Percentiles rank a stretch among this genome's conserved stretches.
Evolutionary conservation across 352 stramenopile species (phyloP).

Genomic region (Phytophthora citrophthora): DNA sequence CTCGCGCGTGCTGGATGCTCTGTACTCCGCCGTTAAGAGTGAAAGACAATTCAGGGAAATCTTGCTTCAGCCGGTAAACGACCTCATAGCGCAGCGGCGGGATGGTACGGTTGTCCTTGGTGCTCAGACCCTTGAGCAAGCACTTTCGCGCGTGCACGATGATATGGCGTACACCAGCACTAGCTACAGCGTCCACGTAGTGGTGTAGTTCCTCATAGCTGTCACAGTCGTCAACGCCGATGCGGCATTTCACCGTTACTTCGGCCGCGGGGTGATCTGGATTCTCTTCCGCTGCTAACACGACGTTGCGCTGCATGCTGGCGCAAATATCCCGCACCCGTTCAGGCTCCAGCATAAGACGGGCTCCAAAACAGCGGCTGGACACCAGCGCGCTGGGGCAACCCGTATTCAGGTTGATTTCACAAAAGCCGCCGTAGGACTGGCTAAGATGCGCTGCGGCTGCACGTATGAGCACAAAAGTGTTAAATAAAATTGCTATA

Average conservation of each 20-base stretch:
- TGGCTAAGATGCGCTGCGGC: constrained; percentile 79
- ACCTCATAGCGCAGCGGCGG: constrained; percentile 96
- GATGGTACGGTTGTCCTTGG: constrained; percentile 98
- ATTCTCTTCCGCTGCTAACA: constrained; percentile 30
- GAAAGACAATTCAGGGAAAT: constrained; percentile 97
- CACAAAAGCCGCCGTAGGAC: constrained; percentile 91
- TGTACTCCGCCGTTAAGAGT: constrained; percentile 98
- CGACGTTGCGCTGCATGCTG: constrained; percentile 74
- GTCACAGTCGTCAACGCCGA: constrained; percentile 96
- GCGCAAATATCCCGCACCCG: constrained; percentile 93
- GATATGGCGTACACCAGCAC: constrained; percentile 94
- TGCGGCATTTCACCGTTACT: constrained; percentile 99
- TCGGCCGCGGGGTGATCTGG: constrained; percentile 38
- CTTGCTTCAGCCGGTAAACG: constrained; percentile 93
- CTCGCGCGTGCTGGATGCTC: constrained; percentile 91
- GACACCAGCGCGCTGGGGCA: constrained; percentile 91
- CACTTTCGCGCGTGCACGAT: constrained; percentile 98
- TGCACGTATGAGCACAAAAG: constrained; percentile 16
- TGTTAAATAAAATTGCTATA: constrained; percentile 2
- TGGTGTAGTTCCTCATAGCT: constrained; percentile 91
- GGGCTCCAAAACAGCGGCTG: constrained; percentile 95
- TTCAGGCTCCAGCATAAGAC: constrained; percentile 97
- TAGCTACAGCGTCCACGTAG: constrained; percentile 94
- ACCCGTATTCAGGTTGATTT: constrained; percentile 98
- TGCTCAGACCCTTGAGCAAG: constrained; percentile 95